Percentiles rank a stretch among this genome's conserved stretches.
phyloP scores from a whole-genome alignment of 441 rosid genomes.

The Mallotus repandus region DNA sequence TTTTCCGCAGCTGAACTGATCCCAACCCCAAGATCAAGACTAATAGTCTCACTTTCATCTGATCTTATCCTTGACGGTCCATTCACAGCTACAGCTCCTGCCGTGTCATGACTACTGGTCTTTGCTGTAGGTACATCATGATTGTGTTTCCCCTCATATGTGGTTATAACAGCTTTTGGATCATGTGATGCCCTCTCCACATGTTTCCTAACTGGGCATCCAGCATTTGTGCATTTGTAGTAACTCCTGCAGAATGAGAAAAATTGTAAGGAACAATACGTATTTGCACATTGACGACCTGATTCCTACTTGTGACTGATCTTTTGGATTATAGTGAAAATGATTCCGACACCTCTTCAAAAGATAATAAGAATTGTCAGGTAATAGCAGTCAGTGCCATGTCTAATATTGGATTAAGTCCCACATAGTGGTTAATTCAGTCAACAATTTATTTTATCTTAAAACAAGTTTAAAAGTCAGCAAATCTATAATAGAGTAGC shows the following conservation, averaged over 20 bases:
- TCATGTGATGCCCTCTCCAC: conserved; percentile 99
- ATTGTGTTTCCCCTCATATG: conserved; percentile 97
- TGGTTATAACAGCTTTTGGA: conserved; percentile 94
- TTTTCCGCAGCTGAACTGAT: conserved; percentile 53
- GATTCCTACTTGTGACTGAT: neutral
- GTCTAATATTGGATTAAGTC: neutral
- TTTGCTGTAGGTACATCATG: conserved; percentile 86
- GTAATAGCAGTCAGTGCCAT: neutral
- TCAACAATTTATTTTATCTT: neutral
- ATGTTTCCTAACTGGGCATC: conserved; percentile 96
- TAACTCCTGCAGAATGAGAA: conserved; percentile 69
- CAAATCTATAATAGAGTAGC: neutral
- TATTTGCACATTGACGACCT: too few relatives aligned
- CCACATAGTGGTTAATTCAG: neutral
- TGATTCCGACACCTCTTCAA: neutral
- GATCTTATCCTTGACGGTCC: conserved; percentile 48
- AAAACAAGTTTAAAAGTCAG: neutral
- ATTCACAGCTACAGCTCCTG: conserved; percentile 38
- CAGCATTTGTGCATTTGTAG: conserved; percentile 90
- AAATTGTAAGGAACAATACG: neutral
- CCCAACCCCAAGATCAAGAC: conserved; percentile 96
- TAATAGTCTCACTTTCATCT: conserved; percentile 57
- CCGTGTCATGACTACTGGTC: conserved; percentile 58
- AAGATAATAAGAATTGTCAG: neutral
- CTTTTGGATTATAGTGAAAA: conserved; percentile 4